Base-by-base conservation (phyloP, 257 asterid genomes). In the Nicotiana tomentosiformis region DNA sequence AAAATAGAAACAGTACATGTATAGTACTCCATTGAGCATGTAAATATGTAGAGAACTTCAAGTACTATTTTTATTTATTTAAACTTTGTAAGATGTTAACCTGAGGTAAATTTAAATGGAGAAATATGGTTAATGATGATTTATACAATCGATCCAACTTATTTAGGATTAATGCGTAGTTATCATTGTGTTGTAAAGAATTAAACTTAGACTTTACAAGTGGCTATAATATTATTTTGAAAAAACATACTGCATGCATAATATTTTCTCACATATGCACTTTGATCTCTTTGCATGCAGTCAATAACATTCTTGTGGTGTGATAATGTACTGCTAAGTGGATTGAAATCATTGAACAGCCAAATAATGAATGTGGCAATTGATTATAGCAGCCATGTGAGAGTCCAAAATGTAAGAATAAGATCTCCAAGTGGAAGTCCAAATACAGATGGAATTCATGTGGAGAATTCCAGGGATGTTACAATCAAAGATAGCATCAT, bases 311-410 rank as follows among this genome's bases (percentile, higher is more conserved):
- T 69, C 0, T 69, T 11, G 20, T 69, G 78, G 78, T 69, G 78
- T 69, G 9, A 69, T 39, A 69, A 69, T 69, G 78, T 69, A 39
- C 32, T 69, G 57, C 2, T 69, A 69, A 69, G 78, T 69, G 78
- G 78, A 69, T 69, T 69, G 23, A 69, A 39, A 39, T 69, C 77
- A 39, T 10, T 69, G 6, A 69, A 69, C 30, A 69, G 77, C 6
- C 77, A 69, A 32, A 69, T 69, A 69, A 69, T 69, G 77, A 69
- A 69, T 39, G 46, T 69, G 77, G 77, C 77, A 69, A 69, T 69
- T 69, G 77, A 69, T 69, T 69, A 0, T 5, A 10, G 77, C 1
- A 69, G 33, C 77, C 77, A 69, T 69, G 77, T 69, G 8, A 69
- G 57, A 69, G 33, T 69, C 16, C 57, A 69, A 30, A 69, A 69